Base-by-base conservation (phyloP, 768 basidiomycete species). In the Boletus edulis region DNA sequence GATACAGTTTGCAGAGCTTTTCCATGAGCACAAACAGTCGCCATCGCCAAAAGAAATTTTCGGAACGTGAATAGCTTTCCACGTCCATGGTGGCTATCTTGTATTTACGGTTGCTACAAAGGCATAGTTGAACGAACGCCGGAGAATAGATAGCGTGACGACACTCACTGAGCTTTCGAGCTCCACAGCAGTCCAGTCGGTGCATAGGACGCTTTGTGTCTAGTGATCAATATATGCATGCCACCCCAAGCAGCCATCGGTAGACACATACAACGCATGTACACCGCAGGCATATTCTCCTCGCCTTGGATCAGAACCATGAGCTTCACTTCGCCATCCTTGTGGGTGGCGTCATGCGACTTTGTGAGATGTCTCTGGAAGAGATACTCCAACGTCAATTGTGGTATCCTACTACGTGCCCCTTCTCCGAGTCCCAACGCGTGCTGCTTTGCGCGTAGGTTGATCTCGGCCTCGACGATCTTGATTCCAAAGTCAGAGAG, bases 41-140 rank as follows among this genome's bases (percentile, higher is more conserved):
- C 60, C 78, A 84, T 40, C 78, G 76, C 37, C 75, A 73, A 40
- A 87, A 64, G 58, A 83, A 87, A 40, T 78, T 75, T 46, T 69
- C 69, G 58, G 83, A 79, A 0, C 57, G 63, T 0, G 62, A 54
- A 54, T 76, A 79, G 0, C 78, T 79, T 15, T 61, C 62, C 7
- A 73, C 66, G 49, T 84, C 75, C 63, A 86, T 73, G 3, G 78
- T 76, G 13, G 67, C 57, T 3, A 87, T 68, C 47, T 73, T 65
- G 54, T 78, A 87, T 1, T 56, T 57, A 13, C 83, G 77, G 13
- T 68, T 57, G 35, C 79, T 81, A 54, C 27, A 4, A 4, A 47
- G 37, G 37, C 55, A 50, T 22, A 24, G 42, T 62, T 58, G 54
- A 50, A 41, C 37, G 39, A 45, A 54, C 10, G 17, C 50, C 9